These are phyloP conservation scores for Cardamine chenopodiifolia DNA, from an alignment of 345 rosid species.

Conservation along the genomic window DNA sequence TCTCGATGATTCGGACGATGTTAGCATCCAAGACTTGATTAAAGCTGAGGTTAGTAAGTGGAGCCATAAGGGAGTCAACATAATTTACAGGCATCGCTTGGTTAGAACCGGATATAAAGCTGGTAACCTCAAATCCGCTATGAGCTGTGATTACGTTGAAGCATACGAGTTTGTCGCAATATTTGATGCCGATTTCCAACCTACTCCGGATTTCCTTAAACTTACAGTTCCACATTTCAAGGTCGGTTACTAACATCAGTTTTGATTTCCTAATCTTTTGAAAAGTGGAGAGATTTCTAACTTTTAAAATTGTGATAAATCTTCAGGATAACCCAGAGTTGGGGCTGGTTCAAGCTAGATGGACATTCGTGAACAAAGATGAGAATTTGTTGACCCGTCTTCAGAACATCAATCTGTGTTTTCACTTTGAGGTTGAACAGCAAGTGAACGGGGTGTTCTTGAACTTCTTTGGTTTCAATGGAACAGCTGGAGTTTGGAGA, in stretches of 20 bases:
- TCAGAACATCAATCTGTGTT: slow-evolving; percentile 78
- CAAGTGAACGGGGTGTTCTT: slow-evolving; percentile 77
- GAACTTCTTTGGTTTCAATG: slow-evolving; percentile 90
- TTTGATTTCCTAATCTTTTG: not conserved
- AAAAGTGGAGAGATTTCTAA: not conserved
- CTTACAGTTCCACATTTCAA: slow-evolving; percentile 80
- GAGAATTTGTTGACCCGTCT: slow-evolving; percentile 87
- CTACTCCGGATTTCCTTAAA: slow-evolving; percentile 70
- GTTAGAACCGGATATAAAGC: slow-evolving; percentile 88
- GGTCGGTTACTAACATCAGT: slow-evolving; percentile 41
- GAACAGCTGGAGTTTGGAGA: slow-evolving; percentile 93
- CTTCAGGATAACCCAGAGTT: slow-evolving; percentile 66
- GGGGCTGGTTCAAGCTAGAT: slow-evolving; percentile 81
- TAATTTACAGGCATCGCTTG: slow-evolving; percentile 70
- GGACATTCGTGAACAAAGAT: slow-evolving; percentile 85
- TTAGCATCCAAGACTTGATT: slow-evolving; percentile 65
- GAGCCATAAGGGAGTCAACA: slow-evolving; percentile 73
- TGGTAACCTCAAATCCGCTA: slow-evolving; percentile 88
- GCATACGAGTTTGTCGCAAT: slow-evolving; percentile 83
- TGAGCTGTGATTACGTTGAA: slow-evolving; percentile 74
- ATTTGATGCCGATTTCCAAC: slow-evolving; percentile 88
- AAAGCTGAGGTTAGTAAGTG: slow-evolving; percentile 65
- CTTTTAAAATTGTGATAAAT: not conserved
- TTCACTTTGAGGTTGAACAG: slow-evolving; percentile 86
- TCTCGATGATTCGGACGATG: slow-evolving; percentile 80